phyloP scores from a whole-genome alignment of 2,329 filamentous ascomycete genomes.

The Domatiomyces globalis region DNA sequence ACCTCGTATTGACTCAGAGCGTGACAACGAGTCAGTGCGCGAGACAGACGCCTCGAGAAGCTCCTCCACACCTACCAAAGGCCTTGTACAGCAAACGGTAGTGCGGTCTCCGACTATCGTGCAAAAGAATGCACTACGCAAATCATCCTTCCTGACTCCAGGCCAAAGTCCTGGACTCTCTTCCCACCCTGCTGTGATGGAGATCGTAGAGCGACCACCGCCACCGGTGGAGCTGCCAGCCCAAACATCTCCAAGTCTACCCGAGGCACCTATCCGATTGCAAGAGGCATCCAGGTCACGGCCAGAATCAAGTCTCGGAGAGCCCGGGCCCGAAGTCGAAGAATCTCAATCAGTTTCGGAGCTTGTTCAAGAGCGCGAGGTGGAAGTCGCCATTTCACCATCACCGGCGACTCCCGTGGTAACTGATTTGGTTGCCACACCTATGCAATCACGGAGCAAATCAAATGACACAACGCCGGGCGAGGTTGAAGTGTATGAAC shows the following conservation, averaged over 20 bases:
- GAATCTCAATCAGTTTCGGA: neutral
- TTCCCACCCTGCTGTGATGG: slow-evolving; percentile 13
- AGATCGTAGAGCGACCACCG: slow-evolving; percentile 10
- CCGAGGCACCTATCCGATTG: neutral
- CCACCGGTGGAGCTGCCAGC: slow-evolving; percentile 12
- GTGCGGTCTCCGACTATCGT: neutral
- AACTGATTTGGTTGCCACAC: neutral
- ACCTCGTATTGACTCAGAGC: neutral
- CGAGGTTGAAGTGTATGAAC: neutral
- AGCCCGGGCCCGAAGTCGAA: slow-evolving; percentile 13
- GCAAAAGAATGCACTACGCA: neutral
- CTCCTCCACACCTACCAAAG: slow-evolving; percentile 4
- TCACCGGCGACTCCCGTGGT: neutral
- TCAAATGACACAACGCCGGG: neutral
- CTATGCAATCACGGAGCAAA: neutral
- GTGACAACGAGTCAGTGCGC: neutral
- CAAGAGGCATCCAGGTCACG: neutral
- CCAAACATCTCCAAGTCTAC: slow-evolving; percentile 4
- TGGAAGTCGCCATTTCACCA: neutral
- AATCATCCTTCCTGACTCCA: neutral
- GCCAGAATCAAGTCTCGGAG: slow-evolving; percentile 1
- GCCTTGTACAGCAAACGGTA: neutral
- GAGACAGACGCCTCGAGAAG: neutral
- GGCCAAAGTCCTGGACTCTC: slow-evolving; percentile 7
- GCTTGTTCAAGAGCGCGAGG: neutral